Evolutionary conservation across 176 grass and related monocot species (phyloP).

Genomic region (Elaeis guineensis): DNA sequence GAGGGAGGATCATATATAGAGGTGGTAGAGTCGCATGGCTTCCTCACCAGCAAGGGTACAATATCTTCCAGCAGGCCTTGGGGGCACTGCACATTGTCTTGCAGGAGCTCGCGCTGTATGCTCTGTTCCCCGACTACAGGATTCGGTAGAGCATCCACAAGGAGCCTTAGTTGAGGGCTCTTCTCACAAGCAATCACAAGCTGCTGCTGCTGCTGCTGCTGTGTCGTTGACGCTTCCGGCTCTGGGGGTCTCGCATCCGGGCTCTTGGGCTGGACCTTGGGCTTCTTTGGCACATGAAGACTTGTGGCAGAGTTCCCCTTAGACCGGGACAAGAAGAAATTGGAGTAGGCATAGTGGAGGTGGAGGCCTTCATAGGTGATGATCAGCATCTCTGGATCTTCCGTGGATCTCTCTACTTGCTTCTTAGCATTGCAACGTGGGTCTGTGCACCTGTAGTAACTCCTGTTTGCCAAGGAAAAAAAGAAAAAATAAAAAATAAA

Average conservation of each 20-base stretch:
- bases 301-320: not conserved
- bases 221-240: not conserved
- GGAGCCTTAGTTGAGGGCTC: no score
- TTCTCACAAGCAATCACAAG: not conserved
- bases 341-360: conserved; percentile 8
- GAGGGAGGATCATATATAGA: not conserved
- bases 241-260: not conserved
- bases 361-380: conserved; percentile 16
- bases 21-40: not conserved
- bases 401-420: conserved; percentile 16
- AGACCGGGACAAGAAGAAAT: not conserved
- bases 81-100: not conserved
- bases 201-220: conserved; percentile 6
- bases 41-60: conserved; percentile 4
- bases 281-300: conserved; percentile 4
- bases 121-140: not conserved
- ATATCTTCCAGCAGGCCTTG: conserved; percentile 10
- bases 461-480: not conserved
- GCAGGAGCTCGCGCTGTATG: not conserved
- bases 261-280: not conserved
- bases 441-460: conserved; percentile 14
- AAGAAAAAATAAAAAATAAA: no score
- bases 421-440: conserved; percentile 16
- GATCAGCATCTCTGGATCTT: conserved; percentile 10
- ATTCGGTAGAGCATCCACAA: no score